Percentiles rank a stretch among this genome's conserved stretches.
These are phyloP conservation scores for Tolypocladium ovalisporum DNA, from an alignment of 2,329 filamentous ascomycete species.

Conservation along the genomic window DNA sequence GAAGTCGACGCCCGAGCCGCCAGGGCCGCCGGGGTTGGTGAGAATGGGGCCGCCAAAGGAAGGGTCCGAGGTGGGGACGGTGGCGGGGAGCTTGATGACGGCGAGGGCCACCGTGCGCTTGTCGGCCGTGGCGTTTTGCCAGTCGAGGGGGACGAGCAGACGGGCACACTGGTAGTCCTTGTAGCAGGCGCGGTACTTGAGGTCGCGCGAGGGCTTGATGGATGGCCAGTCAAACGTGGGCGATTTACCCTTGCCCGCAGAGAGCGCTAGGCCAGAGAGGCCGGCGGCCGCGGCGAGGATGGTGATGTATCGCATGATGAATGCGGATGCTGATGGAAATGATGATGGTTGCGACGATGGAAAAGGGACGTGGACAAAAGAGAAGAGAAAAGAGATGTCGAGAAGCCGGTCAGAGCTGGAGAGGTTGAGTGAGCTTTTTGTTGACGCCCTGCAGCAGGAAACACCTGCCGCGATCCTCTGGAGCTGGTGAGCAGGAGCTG, in stretches of 20 bases:
- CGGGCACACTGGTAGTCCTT: constrained; percentile 26
- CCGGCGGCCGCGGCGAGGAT: not conserved
- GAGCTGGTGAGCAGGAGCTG: no score
- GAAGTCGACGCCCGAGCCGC: constrained; percentile 25
- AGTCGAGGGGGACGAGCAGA: constrained; percentile 32
- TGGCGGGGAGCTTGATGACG: constrained; percentile 28
- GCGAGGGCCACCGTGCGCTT: constrained; percentile 24
- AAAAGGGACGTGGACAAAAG: not conserved
- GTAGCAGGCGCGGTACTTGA: constrained; percentile 31
- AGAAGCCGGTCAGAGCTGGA: not conserved
- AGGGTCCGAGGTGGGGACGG: constrained; percentile 23
- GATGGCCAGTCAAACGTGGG: constrained; percentile 22
- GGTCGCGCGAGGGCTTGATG: constrained; percentile 20
- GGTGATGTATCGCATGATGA: not conserved
- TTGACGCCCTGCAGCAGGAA: not conserved
- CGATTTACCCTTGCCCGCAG: not conserved
- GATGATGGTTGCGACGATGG: not conserved
- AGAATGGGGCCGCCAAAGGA: constrained; percentile 31
- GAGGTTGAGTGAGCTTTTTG: not conserved
- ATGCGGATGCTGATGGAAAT: not conserved
- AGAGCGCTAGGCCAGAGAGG: not conserved
- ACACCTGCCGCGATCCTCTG: not conserved
- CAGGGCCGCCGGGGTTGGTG: constrained; percentile 34
- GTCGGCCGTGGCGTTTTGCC: constrained; percentile 18
- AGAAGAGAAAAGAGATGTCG: not conserved